Base-by-base conservation (phyloP, 2,329 filamentous ascomycete genomes). In the Hypoxylon sp. region DNA sequence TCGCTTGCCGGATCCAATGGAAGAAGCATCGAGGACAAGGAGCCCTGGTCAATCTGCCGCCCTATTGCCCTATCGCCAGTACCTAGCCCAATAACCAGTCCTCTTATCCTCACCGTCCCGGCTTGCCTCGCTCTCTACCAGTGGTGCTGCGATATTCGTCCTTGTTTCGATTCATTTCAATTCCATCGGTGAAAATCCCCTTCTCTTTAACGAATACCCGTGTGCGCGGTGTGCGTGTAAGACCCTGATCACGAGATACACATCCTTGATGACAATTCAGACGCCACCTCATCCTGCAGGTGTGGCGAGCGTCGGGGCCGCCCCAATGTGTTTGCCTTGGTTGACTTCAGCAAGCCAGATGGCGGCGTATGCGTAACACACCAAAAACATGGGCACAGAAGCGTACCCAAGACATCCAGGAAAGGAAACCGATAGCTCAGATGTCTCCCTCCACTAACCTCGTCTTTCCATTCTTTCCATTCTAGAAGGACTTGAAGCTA, bases 261-360 rank as follows among this genome's bases (percentile, higher is more conserved):
- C 44, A 57, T 64, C 47, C 50, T 61, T 39, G 60, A 65, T 41
- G 57, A 47, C 51, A 64, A 55, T 52, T 48, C 43, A 61, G 57
- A 59, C 60, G 67, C 67, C 67, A 69, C 65, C 64, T 69, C 65
- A 70, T 56, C 56, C 51, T 65, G 65, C 61, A 70, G 39, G 58
- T 59, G 63, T 67, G 59, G 65, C 64, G 65, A 63, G 60, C 67
- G 62, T 60, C 62, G 55, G 62, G 59, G 55, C 44, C 17, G 53
- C 64, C 67, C 62, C 51, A 69, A 66, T 59, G 43, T 55, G 67
- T 65, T 59, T 65, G 63, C 65, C 68, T 68, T 52, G 46, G 50
- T 47, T 44, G 41, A 56, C 50, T 49, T 59, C 39, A 34, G 61
- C 53, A 44, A n/a, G 47, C 43, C 30, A 56, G 50, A 34, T 62